Conservation (phyloP, 495 filamentous ascomycete genomes). For the Xylaria bambusicola region DNA sequence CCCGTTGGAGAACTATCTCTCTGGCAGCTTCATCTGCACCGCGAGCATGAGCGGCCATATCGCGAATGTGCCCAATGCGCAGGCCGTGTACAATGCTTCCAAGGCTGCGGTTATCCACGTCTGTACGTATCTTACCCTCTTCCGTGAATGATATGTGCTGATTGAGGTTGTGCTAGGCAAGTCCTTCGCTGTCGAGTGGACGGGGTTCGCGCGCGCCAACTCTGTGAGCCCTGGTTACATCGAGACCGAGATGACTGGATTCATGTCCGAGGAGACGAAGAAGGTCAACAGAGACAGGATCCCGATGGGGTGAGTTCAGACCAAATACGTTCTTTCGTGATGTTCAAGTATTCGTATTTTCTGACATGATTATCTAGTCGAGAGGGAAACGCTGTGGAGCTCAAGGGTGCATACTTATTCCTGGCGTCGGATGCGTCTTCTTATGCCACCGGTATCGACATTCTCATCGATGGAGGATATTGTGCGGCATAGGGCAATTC, state of each 20-base stretch:
- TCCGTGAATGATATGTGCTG: not conserved
- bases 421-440: conserved; percentile 79
- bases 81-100: conserved; percentile 83
- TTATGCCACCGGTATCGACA: conserved; percentile 81
- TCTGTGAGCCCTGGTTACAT: conserved; percentile 87
- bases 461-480: conserved; percentile 73
- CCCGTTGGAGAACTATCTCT: conserved; percentile 63
- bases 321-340: not conserved
- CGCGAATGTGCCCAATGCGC: conserved; percentile 83
- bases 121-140: conserved; percentile 50
- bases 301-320: conserved; percentile 67
- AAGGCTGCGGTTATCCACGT: conserved; percentile 85
- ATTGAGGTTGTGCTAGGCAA: conserved; percentile 44
- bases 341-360: not conserved
- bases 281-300: conserved; percentile 77
- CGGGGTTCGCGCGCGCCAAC: conserved; percentile 81
- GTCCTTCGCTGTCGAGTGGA: conserved; percentile 84
- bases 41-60: conserved; percentile 84
- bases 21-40: conserved; percentile 77
- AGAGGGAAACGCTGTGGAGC: conserved; percentile 70
- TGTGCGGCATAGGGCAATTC: conserved; percentile 38
- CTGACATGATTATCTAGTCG: conserved; percentile 43
- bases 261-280: conserved; percentile 70
- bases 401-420: conserved; percentile 90
- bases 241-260: conserved; percentile 77